Evolutionary conservation across 75 land plant genomes (phyloP), one percentile per base, ranked within the genome.

Genomic region (Cryptomeria japonica): DNA sequence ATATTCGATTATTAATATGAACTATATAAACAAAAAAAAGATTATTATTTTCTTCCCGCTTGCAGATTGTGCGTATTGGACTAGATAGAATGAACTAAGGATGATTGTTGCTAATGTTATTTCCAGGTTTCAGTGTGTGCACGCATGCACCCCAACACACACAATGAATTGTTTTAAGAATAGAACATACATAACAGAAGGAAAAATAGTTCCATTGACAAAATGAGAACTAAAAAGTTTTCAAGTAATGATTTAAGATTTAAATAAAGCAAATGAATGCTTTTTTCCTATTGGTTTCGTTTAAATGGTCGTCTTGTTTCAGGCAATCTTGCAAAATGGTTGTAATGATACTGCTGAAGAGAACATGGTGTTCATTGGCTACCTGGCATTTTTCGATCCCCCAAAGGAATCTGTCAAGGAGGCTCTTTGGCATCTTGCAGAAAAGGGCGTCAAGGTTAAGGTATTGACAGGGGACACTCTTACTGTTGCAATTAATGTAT

Each of bases 361-460:
- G 37, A 77, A 92, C 86, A 88, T 93, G 93, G 91, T 92, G 6
- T 92, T 93, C 73, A 88, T 90, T 8, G 94, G 94, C 31, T 80
- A 92, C 13, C 53, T 93, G 2, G 72, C 93, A 28, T 92, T 93
- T 86, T 89, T 68, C 77, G 94, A 93, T 83, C 94, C 94, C 18
- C 93, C 94, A 18, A 93, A 93, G 61, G 93, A 92, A 87, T 88
- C 93, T n/a, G 94, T 92, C 49, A 92, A 92, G 88, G 90, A 92
- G 83, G 94, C 94, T 55, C 87, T 89, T 46, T 32, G 88, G 82
- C 39, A 61, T 19, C 58, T 91, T 78, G 90, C 90, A 56, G 80
- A 87, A 61, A 89, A 77, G 19, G 79, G 88, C 22, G 88, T 91
- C 8, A 64, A 89, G 51, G 92, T 89, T 25, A 93, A 92, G 85